Base-by-base conservation (phyloP, 345 rosid species). In the Citrus glauca region DNA sequence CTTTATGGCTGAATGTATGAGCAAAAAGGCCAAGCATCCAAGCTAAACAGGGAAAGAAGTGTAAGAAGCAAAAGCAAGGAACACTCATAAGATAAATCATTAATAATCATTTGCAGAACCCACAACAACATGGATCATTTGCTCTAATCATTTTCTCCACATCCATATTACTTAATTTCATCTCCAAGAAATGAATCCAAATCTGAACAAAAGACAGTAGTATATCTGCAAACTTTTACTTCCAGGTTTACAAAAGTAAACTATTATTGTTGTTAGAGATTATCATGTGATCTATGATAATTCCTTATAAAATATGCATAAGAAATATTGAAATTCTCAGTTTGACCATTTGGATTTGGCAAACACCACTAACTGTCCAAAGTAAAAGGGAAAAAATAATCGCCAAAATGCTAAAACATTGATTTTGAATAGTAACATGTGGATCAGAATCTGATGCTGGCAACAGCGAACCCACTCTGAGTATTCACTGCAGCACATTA, bases 101-200 rank as follows among this genome's bases (percentile, higher is more conserved):
- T 42, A 73, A 62, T 53, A 81, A 77, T 81, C 78, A 81, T 81
- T 81, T 77, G 78, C 66, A 73, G 45, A 62, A 78, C 66, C 81
- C 78, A 68, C 53, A n/a, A 38, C 59, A 50, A 74, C 61, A 38
- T 38, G 28, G 17, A 61, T 76, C 53, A 67, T 37, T 65, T 73
- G 65, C 69, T 45, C 50, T 79, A 78, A 82, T 82, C 79, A 78
- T 78, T 78, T 75, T 71, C 25, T 72, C 53, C 35, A 55, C 45
- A 64, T 38, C 19, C 48, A 66, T 1, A 66, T 66, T 37, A 66
- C 19, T 42, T 28, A 71, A 45, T 71, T 71, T 71, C 62, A 53
- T 53, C 5, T 0, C 19, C 16, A 50, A 25, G 22, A 71, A 17
- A 48, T 7, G 11, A 64, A n/a, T 59, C 32, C 20, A 69, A 27